phyloP scores from a whole-genome alignment of 2,329 filamentous ascomycete species.

The Penicillium oxalicum region DNA sequence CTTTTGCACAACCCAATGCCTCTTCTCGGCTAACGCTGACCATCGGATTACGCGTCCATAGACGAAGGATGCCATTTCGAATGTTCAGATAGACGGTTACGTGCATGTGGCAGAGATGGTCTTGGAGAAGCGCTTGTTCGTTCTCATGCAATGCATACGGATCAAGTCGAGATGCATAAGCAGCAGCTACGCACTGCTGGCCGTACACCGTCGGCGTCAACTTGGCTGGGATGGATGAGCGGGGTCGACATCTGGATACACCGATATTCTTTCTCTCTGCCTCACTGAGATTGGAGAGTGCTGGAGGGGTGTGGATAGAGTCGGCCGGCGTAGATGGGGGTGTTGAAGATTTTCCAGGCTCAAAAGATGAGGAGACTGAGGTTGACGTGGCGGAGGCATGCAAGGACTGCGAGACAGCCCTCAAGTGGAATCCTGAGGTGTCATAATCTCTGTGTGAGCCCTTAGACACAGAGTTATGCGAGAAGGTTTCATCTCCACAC shows the following conservation, averaged over 20 bases:
- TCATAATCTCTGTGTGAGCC: slow-evolving; percentile 14
- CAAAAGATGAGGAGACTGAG: slow-evolving; percentile 20
- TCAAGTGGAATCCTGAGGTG: background rate
- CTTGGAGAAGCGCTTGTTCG: slow-evolving; percentile 73
- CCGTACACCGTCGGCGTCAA: slow-evolving; percentile 73
- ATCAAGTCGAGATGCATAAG: slow-evolving; percentile 81
- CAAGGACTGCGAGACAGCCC: slow-evolving; percentile 14
- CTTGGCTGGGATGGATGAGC: slow-evolving; percentile 74
- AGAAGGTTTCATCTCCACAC: background rate
- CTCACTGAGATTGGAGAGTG: slow-evolving; percentile 13
- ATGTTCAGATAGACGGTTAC: slow-evolving; percentile 96
- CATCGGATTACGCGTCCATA: slow-evolving; percentile 85
- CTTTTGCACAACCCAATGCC: slow-evolving; percentile 83
- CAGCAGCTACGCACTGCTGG: slow-evolving; percentile 83
- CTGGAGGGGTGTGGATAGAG: slow-evolving; percentile 10
- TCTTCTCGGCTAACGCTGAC: slow-evolving; percentile 75
- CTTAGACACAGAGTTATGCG: slow-evolving; percentile 2
- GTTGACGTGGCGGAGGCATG: slow-evolving; percentile 24
- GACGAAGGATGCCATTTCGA: slow-evolving; percentile 81
- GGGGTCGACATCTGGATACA: slow-evolving; percentile 57
- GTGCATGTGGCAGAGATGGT: slow-evolving; percentile 78
- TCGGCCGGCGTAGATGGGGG: slow-evolving; percentile 19
- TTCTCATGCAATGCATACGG: slow-evolving; percentile 81
- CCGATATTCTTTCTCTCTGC: slow-evolving; percentile 25
- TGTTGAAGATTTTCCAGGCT: slow-evolving; percentile 22